Evolutionary conservation across 2,329 filamentous ascomycete genomes (phyloP).

Genomic region (Corynespora cassiicola): DNA sequence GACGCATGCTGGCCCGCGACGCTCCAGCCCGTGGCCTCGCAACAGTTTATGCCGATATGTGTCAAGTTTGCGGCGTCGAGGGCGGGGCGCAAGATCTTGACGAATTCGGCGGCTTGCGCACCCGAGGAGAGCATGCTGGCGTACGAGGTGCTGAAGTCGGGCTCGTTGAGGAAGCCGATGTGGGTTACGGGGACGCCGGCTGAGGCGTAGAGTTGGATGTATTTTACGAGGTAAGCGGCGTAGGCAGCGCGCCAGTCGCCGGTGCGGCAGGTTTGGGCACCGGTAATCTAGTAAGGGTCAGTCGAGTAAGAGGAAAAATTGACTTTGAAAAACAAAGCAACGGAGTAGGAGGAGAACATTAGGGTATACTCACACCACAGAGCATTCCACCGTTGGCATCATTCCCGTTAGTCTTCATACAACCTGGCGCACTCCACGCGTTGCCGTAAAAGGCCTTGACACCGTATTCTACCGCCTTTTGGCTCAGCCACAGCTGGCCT

Average conservation of each 20-base stretch:
- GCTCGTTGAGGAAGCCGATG: conserved; percentile 56
- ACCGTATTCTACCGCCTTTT: conserved; percentile 55
- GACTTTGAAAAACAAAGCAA: conserved; percentile 1
- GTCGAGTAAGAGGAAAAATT: neutral
- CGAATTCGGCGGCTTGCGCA: conserved; percentile 59
- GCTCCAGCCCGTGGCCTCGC: conserved; percentile 53
- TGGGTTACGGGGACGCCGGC: conserved; percentile 49
- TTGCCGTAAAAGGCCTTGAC: conserved; percentile 57
- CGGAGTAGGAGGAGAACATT: neutral
- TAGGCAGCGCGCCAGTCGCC: conserved; percentile 59
- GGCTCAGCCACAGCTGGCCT: conserved; percentile 60
- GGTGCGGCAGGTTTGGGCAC: conserved; percentile 38
- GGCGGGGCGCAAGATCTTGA: conserved; percentile 53
- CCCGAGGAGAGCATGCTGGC: conserved; percentile 57
- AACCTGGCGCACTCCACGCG: conserved; percentile 59
- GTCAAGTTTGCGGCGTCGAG: conserved; percentile 46
- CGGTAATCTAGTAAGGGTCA: conserved; percentile 20
- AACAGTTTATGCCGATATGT: conserved; percentile 51
- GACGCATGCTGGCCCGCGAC: conserved; percentile 47
- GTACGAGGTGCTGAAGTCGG: conserved; percentile 49
- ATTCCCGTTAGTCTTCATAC: conserved; percentile 59
- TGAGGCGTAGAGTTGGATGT: conserved; percentile 51
- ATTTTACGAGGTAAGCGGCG: conserved; percentile 57
- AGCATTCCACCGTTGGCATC: conserved; percentile 54
- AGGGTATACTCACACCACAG: conserved; percentile 51